Evolutionary conservation across 2,329 filamentous ascomycete genomes (phyloP).

Genomic region (Aspergillus fumigatiaffinis): DNA sequence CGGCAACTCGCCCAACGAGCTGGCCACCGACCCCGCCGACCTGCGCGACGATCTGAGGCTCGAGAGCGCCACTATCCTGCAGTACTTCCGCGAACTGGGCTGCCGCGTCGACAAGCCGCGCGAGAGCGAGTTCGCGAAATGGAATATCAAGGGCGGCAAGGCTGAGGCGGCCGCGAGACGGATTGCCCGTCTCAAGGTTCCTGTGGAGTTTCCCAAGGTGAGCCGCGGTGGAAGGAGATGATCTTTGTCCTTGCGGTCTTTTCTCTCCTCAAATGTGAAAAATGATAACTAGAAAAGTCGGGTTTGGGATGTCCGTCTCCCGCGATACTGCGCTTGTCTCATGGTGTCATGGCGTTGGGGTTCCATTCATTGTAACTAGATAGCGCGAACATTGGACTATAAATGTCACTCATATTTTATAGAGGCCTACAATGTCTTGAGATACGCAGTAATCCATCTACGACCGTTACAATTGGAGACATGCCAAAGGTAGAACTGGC

Average conservation of each 20-base stretch:
- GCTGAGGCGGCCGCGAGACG: conserved; percentile 50
- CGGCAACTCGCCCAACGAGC: conserved; percentile 33
- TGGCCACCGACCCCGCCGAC: conserved; percentile 43
- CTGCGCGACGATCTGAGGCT: conserved; percentile 43
- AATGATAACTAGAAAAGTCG: neutral
- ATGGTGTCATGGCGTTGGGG: neutral
- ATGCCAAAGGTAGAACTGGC: neutral
- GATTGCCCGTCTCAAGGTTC: conserved; percentile 70
- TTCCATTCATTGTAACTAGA: neutral
- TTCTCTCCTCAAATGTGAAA: conserved; percentile 2
- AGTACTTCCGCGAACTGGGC: conserved; percentile 46
- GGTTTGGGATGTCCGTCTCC: neutral
- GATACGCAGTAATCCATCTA: neutral
- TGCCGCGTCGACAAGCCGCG: conserved; percentile 41
- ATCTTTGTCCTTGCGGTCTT: conserved; percentile 1
- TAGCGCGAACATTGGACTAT: neutral
- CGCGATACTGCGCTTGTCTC: neutral
- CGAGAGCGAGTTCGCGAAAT: conserved; percentile 40
- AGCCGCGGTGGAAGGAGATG: conserved; percentile 36
- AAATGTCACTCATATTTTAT: neutral
- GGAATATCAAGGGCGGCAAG: conserved; percentile 55
- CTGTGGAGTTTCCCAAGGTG: conserved; percentile 75
- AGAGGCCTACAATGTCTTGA: neutral
- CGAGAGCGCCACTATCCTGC: conserved; percentile 31
- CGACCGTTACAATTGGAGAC: neutral